Percentiles rank a stretch among this genome's conserved stretches.
Evolutionary conservation across 1,284 basidiomycete species (phyloP).

Genomic region (Leccinum solheimii): DNA sequence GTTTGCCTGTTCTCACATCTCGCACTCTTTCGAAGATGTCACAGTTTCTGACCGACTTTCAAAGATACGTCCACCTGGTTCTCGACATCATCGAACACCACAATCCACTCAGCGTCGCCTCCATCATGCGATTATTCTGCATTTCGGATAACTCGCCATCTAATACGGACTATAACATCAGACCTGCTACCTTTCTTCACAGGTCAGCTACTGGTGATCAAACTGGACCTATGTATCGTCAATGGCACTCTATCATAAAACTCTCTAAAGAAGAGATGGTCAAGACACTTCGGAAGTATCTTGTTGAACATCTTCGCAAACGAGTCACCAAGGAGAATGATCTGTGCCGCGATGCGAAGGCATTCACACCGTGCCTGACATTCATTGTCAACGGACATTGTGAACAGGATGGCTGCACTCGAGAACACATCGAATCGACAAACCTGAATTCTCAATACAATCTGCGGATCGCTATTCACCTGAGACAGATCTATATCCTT

Average conservation of each 20-base stretch:
- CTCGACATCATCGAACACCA: constrained; percentile 32
- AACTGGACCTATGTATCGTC: neutral
- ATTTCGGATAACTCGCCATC: constrained; percentile 28
- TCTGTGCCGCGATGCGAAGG: constrained; percentile 31
- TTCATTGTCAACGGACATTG: constrained; percentile 39
- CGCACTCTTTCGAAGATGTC: constrained; percentile 30
- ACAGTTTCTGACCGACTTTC: constrained; percentile 37
- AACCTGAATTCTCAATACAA: constrained; percentile 39
- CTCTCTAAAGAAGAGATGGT: constrained; percentile 14
- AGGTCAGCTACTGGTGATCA: constrained; percentile 3
- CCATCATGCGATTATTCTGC: constrained; percentile 41
- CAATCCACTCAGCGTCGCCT: constrained; percentile 28
- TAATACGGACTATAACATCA: constrained; percentile 32
- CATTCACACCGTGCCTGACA: constrained; percentile 44
- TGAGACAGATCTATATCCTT: constrained; percentile 51
- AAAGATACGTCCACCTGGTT: constrained; percentile 36
- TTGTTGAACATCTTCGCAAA: constrained; percentile 33
- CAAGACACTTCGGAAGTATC: constrained; percentile 17
- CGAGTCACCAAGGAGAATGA: constrained; percentile 39
- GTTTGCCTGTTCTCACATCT: constrained; percentile 13
- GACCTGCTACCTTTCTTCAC: constrained; percentile 29
- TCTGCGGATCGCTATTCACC: constrained; percentile 41
- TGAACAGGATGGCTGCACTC: constrained; percentile 37
- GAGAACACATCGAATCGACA: constrained; percentile 36
- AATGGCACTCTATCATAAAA: neutral